Conservation (phyloP, 345 rosid genomes). For the Eutrema yunnanense region DNA sequence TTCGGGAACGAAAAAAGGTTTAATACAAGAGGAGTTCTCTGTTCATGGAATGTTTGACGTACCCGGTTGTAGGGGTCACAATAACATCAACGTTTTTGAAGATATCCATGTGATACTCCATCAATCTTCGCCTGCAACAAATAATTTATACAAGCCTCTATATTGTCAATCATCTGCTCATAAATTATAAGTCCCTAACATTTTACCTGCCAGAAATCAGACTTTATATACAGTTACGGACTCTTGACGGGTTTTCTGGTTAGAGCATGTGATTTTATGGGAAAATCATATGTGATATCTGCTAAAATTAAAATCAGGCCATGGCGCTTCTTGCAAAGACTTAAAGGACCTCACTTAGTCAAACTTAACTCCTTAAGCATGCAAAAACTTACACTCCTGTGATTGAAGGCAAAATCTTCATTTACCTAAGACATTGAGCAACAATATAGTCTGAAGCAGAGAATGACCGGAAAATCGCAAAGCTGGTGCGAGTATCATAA, state of each 20-base stretch:
- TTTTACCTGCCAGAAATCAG: neutral
- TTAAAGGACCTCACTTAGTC: neutral
- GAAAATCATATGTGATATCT: neutral
- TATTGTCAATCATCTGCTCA: conserved; percentile 1
- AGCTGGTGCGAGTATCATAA: conserved; percentile 60
- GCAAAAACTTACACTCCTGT: neutral
- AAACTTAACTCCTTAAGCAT: neutral
- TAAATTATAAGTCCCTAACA: neutral
- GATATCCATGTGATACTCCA: conserved; percentile 75
- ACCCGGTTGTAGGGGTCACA: conserved; percentile 87
- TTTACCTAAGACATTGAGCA: conserved; percentile 75
- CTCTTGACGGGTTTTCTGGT: neutral
- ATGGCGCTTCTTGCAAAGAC: neutral
- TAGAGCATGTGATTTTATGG: neutral
- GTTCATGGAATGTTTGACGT: conserved; percentile 14
- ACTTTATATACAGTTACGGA: neutral
- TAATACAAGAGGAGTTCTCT: neutral
- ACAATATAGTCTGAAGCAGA: conserved; percentile 69
- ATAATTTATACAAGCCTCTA: neutral
- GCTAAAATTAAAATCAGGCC: neutral
- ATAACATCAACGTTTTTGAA: conserved; percentile 78
- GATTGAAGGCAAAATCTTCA: neutral
- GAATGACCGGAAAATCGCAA: conserved; percentile 71
- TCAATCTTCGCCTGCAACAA: conserved; percentile 64
- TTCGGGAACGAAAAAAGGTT: neutral